Evolutionary conservation across 306 rosid species (phyloP).

Genomic region (Cajanus cajan): DNA sequence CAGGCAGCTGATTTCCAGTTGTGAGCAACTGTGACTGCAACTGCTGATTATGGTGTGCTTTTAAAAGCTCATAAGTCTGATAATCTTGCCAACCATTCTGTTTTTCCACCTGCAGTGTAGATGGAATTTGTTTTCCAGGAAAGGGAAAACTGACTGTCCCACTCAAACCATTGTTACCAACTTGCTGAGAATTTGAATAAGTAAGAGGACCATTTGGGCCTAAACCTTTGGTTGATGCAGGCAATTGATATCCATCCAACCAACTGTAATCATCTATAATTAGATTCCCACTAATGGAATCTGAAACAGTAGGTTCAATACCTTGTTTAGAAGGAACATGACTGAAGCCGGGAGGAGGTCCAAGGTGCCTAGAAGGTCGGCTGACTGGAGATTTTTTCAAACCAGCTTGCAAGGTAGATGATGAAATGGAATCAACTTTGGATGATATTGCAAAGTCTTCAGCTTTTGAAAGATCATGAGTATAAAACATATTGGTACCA

Average conservation of each 20-base stretch:
- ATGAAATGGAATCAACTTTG: conserved; percentile 46
- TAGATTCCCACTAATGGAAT: conserved; percentile 53
- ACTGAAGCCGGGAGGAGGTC: conserved; percentile 97
- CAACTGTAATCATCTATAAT: conserved; percentile 89
- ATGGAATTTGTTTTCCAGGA: conserved; percentile 82
- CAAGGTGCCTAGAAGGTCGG: conserved; percentile 86
- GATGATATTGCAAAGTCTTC: conserved; percentile 45
- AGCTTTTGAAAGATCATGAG: conserved; percentile 50
- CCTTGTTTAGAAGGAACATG: conserved; percentile 55
- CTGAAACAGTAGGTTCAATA: conserved; percentile 51
- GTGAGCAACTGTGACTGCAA: conserved; percentile 55
- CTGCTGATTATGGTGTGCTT: conserved; percentile 70
- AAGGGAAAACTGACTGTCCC: conserved; percentile 70
- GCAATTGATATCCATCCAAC: conserved; percentile 96
- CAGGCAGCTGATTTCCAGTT: conserved; percentile 74
- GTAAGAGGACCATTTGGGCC: conserved; percentile 41
- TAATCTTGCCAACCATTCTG: conserved; percentile 78
- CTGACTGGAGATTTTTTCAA: conserved; percentile 59
- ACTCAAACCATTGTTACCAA: conserved; percentile 48
- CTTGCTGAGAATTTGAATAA: conserved; percentile 44
- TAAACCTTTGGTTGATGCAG: conserved; percentile 53
- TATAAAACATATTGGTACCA: conserved; percentile 34
- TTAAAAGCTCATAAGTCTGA: conserved; percentile 54
- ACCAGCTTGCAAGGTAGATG: conserved; percentile 48
- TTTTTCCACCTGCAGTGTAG: conserved; percentile 48